These are phyloP conservation scores for Geosmithia putterillii DNA, from an alignment of 2,329 filamentous ascomycete genomes.

Conservation along the genomic window DNA sequence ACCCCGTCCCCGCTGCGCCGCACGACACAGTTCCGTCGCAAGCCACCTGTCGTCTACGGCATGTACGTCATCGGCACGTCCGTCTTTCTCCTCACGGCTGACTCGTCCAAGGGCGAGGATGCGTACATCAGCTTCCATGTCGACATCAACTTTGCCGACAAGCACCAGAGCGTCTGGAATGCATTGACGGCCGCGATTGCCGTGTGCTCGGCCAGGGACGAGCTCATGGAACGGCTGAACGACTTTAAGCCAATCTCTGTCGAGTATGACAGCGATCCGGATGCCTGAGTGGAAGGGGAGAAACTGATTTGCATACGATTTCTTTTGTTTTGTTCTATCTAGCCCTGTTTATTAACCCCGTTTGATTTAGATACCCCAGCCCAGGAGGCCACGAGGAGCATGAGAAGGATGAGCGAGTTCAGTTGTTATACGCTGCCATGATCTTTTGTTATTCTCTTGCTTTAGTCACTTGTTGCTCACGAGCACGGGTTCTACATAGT, in stretches of 20 bases:
- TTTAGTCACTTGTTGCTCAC: no score
- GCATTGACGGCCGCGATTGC: constrained; percentile 27
- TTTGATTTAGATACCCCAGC: no score
- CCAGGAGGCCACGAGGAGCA: no score
- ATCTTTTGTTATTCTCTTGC: no score
- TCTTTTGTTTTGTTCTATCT: not conserved
- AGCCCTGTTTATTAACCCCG: not conserved
- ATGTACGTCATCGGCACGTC: constrained; percentile 26
- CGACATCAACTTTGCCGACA: constrained; percentile 24
- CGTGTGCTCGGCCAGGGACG: constrained; percentile 26
- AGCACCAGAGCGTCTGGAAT: constrained; percentile 29
- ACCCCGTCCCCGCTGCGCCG: constrained; percentile 2
- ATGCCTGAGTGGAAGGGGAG: constrained; percentile 13
- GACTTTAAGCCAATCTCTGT: constrained; percentile 20
- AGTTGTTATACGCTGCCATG: no score
- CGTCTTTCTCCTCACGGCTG: constrained; percentile 25
- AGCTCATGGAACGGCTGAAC: constrained; percentile 17
- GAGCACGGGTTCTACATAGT: no score
- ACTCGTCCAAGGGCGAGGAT: constrained; percentile 20
- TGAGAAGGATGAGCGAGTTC: no score
- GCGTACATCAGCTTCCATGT: constrained; percentile 29
- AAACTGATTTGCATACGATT: not conserved
- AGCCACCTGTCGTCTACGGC: constrained; percentile 28
- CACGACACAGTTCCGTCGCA: constrained; percentile 11
- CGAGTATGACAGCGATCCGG: constrained; percentile 22